phyloP scores from a whole-genome alignment of 2,329 filamentous ascomycete species.

The Hypoxylon sp. region DNA sequence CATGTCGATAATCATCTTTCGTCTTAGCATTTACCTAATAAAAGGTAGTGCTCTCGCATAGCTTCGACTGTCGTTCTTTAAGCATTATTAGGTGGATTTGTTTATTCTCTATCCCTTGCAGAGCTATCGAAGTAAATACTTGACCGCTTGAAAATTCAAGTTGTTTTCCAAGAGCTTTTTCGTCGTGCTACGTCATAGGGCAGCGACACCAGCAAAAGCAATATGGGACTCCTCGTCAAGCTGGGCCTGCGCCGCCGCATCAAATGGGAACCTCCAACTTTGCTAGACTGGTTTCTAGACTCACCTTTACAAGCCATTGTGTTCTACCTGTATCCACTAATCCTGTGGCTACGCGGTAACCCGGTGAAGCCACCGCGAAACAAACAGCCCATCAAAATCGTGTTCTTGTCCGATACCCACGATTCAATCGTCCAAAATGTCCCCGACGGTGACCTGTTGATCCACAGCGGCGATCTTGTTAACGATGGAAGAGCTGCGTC shows the following conservation, averaged over 20 bases:
- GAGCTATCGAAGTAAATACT: background rate
- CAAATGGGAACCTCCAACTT: slow-evolving; percentile 65
- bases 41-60: slow-evolving; percentile 19
- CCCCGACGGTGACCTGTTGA: slow-evolving; percentile 84
- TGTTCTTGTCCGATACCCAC: slow-evolving; percentile 94
- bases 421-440: slow-evolving; percentile 71
- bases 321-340: slow-evolving; percentile 72
- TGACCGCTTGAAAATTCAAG: background rate
- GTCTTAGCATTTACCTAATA: slow-evolving; percentile 8
- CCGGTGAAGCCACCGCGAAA: slow-evolving; percentile 72
- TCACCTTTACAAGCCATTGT: slow-evolving; percentile 78
- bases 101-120: background rate
- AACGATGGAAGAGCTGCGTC: slow-evolving; percentile 79
- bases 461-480: slow-evolving; percentile 90
- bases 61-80: background rate
- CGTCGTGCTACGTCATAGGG: slow-evolving; percentile 35
- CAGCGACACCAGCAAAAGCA: slow-evolving; percentile 18
- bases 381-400: slow-evolving; percentile 76
- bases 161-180: slow-evolving; percentile 5
- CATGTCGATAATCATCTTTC: slow-evolving; percentile 25
- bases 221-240: slow-evolving; percentile 63
- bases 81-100: background rate
- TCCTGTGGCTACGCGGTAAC: slow-evolving; percentile 77
- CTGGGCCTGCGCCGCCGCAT: slow-evolving; percentile 65
- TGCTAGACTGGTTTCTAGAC: slow-evolving; percentile 74